A percentile compares a stretch with the other conserved stretches of the same genome.
Evolutionary conservation across 768 basidiomycete genomes (phyloP).

Genomic region (Jaapia argillacea): DNA sequence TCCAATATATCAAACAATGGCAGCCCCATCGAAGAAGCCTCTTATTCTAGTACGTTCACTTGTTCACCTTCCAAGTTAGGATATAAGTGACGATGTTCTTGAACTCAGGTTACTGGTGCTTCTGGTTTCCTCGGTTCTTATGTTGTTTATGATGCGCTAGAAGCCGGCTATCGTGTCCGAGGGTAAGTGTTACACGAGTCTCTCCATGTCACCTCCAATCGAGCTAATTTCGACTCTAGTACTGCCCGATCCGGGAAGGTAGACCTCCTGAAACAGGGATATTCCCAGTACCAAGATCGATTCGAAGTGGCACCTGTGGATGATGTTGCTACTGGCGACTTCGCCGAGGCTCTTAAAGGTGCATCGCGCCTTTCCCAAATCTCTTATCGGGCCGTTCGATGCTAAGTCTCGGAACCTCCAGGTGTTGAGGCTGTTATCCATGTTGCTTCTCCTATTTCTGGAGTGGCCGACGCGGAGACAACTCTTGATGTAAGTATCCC

Average conservation of each 20-base stretch:
- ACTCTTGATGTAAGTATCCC: not conserved
- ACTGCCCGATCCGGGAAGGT: not conserved
- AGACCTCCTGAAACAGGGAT: not conserved
- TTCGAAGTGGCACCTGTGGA: not conserved
- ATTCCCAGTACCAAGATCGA: not conserved
- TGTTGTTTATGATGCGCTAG: not conserved
- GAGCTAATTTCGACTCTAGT: not conserved
- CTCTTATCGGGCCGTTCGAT: not conserved
- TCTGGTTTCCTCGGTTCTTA: not conserved
- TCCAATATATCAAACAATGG: no score
- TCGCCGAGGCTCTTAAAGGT: not conserved
- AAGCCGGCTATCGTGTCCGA: not conserved
- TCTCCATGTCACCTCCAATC: not conserved
- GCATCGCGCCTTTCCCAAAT: not conserved
- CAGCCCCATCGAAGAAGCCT: no score
- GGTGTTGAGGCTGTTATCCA: not conserved
- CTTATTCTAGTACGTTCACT: not conserved
- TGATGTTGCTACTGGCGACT: not conserved
- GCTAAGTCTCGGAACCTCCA: no score
- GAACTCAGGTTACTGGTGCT: not conserved
- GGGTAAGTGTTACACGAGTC: not conserved
- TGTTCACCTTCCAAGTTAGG: no score
- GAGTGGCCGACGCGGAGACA: not conserved
- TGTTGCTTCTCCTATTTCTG: not conserved
- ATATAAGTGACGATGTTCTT: not conserved